A percentile compares a stretch with the other conserved stretches of the same genome.
These are phyloP conservation scores for Colletotrichum cereale DNA, from an alignment of 2,329 filamentous ascomycete species.

Conservation along the genomic window DNA sequence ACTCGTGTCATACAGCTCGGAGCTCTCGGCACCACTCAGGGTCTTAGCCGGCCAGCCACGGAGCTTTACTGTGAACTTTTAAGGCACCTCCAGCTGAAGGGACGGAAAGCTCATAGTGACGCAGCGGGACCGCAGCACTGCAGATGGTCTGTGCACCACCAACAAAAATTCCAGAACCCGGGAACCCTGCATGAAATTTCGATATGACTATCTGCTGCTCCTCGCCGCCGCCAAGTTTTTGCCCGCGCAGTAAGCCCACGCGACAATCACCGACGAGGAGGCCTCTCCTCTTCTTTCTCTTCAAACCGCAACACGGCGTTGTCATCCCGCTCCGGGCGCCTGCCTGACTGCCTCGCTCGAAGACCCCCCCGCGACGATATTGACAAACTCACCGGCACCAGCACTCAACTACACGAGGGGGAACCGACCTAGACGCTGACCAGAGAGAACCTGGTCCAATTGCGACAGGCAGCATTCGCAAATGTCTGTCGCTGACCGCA, in stretches of 20 bases:
- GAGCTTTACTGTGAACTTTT: slow-evolving; percentile 1
- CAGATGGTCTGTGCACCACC: slow-evolving; percentile 30
- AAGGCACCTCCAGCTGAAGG: background rate
- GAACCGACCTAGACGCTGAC: slow-evolving; percentile 43
- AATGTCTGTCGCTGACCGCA: slow-evolving; percentile 70
- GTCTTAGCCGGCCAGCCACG: slow-evolving; percentile 1
- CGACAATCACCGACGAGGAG: slow-evolving; percentile 32
- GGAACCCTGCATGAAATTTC: slow-evolving; percentile 40
- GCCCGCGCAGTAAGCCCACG: slow-evolving; percentile 27
- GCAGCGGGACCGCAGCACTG: slow-evolving; percentile 27
- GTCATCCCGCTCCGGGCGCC: slow-evolving; percentile 2
- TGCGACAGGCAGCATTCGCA: slow-evolving; percentile 33
- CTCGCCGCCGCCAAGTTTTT: slow-evolving; percentile 39
- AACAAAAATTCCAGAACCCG: slow-evolving; percentile 36
- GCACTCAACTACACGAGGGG: background rate
- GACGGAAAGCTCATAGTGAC: slow-evolving; percentile 26
- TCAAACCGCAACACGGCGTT: background rate
- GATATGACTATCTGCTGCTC: slow-evolving; percentile 31
- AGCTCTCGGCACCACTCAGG: slow-evolving; percentile 7
- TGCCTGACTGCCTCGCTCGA: slow-evolving; percentile 3
- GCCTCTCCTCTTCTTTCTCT: slow-evolving; percentile 5
- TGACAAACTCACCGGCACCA: slow-evolving; percentile 11
- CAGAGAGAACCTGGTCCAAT: slow-evolving; percentile 23
- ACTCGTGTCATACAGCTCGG: slow-evolving; percentile 6
- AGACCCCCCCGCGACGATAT: background rate